These are phyloP conservation scores for Cryptococcus wingfieldii DNA, from an alignment of 1,284 basidiomycete genomes.

Conservation along the genomic window DNA sequence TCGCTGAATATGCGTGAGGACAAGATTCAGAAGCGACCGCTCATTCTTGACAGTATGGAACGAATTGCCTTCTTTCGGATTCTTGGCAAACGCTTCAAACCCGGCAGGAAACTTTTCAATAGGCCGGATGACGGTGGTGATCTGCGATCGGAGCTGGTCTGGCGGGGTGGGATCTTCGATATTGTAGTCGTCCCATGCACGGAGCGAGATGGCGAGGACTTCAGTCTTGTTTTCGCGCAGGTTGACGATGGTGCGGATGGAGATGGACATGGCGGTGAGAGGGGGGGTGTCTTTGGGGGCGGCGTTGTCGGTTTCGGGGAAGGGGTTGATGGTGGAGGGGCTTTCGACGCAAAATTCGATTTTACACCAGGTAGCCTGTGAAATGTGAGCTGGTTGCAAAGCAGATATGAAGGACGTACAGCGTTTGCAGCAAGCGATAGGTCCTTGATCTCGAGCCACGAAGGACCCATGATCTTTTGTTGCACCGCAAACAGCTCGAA, in stretches of 20 bases:
- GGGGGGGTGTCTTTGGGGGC: conserved; percentile 83
- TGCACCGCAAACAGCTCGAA: conserved; percentile 96
- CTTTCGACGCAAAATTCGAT: conserved; percentile 79
- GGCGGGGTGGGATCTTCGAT: conserved; percentile 87
- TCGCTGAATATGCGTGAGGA: conserved; percentile 77
- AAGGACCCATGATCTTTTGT: conserved; percentile 97
- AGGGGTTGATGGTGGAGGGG: conserved; percentile 83
- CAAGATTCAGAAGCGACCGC: conserved; percentile 74
- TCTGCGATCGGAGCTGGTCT: conserved; percentile 73
- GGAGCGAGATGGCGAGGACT: conserved; percentile 76
- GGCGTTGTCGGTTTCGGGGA: conserved; percentile 65
- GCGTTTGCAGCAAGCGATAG: conserved; percentile 69
- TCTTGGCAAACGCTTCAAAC: conserved; percentile 68
- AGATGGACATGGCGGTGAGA: conserved; percentile 84
- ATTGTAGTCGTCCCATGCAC: conserved; percentile 74
- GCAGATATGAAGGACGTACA: conserved; percentile 51
- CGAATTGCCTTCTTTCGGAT: conserved; percentile 57
- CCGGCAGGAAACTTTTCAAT: conserved; percentile 80
- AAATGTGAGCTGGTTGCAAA: background rate
- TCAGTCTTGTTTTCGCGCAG: conserved; percentile 91
- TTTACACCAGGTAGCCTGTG: conserved; percentile 89
- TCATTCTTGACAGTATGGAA: conserved; percentile 79
- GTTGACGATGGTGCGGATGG: conserved; percentile 87
- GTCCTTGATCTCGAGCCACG: conserved; percentile 85
- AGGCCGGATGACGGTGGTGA: conserved; percentile 88